Evolutionary conservation across 1,284 basidiomycete genomes (phyloP).

Genomic region (Tilletia indica): DNA sequence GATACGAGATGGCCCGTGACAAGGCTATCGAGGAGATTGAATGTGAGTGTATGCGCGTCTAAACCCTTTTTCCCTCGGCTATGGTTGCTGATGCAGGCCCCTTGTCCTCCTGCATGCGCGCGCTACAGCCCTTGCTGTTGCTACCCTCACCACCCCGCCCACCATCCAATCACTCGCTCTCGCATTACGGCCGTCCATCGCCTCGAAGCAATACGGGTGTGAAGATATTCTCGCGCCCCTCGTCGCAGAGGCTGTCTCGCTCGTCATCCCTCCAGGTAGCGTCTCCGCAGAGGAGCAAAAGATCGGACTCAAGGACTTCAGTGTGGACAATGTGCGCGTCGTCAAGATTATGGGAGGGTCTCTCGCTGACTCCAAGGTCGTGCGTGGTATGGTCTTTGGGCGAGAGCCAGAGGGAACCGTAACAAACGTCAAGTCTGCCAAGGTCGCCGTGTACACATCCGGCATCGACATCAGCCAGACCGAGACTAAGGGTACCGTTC

Average conservation of each 20-base stretch:
- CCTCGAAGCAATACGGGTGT: constrained; percentile 93
- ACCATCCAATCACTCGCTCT: constrained; percentile 72
- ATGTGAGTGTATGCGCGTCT: constrained; percentile 63
- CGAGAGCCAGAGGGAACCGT: constrained; percentile 82
- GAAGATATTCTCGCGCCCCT: constrained; percentile 80
- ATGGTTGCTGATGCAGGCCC: constrained; percentile 25
- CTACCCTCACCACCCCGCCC: constrained; percentile 71
- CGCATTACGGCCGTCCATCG: constrained; percentile 86
- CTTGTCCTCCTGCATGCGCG: constrained; percentile 2
- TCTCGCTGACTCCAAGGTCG: constrained; percentile 77
- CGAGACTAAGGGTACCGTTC: constrained; percentile 97
- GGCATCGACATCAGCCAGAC: constrained; percentile 91
- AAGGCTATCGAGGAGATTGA: constrained; percentile 86
- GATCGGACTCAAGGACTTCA: constrained; percentile 38
- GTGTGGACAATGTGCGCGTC: constrained; percentile 92
- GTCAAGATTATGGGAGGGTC: constrained; percentile 98
- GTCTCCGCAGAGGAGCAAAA: constrained; percentile 36
- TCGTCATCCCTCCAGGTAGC: constrained; percentile 41
- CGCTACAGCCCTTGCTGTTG: constrained; percentile 52
- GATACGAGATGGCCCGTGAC: constrained; percentile 87
- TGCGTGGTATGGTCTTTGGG: constrained; percentile 97
- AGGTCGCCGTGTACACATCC: constrained; percentile 80
- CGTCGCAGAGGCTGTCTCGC: constrained; percentile 80
- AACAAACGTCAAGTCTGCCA: constrained; percentile 66
- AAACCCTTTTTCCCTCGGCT: neutral